A percentile compares a stretch with the other conserved stretches of the same genome.
These are phyloP conservation scores for Phytophthora hybrid DNA, from an alignment of 352 stramenopile genomes.

Conservation along the genomic window DNA sequence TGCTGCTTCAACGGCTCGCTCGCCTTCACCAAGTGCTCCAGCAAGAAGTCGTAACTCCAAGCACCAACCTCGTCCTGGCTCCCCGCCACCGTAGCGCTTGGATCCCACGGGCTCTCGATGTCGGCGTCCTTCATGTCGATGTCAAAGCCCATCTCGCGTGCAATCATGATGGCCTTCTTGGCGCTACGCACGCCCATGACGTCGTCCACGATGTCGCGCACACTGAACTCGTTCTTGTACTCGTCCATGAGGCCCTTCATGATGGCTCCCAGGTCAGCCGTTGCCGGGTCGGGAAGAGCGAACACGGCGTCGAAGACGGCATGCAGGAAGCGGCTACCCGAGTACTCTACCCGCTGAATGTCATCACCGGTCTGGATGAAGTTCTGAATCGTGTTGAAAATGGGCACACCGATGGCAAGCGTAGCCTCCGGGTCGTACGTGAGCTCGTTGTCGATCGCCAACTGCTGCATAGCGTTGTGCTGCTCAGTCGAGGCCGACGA, in stretches of 20 bases:
- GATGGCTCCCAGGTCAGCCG: conserved; percentile 69
- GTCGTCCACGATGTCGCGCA: conserved; percentile 93
- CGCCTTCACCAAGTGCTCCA: conserved; percentile 60
- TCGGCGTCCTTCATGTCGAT: conserved; percentile 76
- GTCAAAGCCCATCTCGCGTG: conserved; percentile 92
- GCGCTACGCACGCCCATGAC: conserved; percentile 90
- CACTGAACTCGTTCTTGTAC: conserved; percentile 58
- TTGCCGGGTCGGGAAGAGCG: conserved; percentile 28
- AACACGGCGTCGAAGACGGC: conserved; percentile 73
- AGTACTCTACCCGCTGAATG: conserved; percentile 91
- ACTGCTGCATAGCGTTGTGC: conserved; percentile 77
- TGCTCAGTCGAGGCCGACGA: conserved; percentile 76
- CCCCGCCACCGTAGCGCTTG: conserved; percentile 40
- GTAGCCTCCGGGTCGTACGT: conserved; percentile 89
- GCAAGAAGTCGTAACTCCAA: conserved; percentile 65
- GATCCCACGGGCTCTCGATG: conserved; percentile 60
- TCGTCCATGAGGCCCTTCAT: conserved; percentile 71
- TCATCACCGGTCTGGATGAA: conserved; percentile 94
- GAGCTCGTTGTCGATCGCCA: conserved; percentile 85
- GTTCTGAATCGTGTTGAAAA: conserved; percentile 94
- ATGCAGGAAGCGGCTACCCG: conserved; percentile 90
- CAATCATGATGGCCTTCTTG: conserved; percentile 93
- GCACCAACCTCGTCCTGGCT: conserved; percentile 40
- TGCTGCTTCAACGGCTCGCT: conserved; percentile 51
- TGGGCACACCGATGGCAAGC: conserved; percentile 87